Percentiles rank a stretch among this genome's conserved stretches.
These are phyloP conservation scores for Datisca glomerata DNA, from an alignment of 306 rosid genomes.

Conservation along the genomic window DNA sequence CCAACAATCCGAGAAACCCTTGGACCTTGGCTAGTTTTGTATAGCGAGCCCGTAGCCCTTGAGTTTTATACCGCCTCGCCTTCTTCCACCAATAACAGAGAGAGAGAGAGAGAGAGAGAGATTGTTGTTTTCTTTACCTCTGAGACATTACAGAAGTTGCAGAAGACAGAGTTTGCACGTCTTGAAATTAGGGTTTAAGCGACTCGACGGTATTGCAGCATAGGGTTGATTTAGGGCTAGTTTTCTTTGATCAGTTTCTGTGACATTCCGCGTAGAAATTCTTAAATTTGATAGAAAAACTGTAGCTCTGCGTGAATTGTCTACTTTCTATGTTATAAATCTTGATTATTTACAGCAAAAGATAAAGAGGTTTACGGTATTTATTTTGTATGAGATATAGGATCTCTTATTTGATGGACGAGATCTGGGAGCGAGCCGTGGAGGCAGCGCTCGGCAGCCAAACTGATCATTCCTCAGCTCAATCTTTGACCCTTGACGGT, in stretches of 20 bases:
- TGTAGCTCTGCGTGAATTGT: background rate
- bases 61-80: conserved; percentile 49
- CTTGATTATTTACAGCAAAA: background rate
- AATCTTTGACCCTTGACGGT: conserved; percentile 74
- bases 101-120: conserved; percentile 25
- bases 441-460: conserved; percentile 86
- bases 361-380: background rate
- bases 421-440: conserved; percentile 95
- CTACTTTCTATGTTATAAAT: conserved; percentile 1
- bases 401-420: conserved; percentile 68
- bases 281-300: background rate
- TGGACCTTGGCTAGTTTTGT: conserved; percentile 14
- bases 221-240: conserved; percentile 1
- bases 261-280: background rate
- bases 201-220: conserved; percentile 1
- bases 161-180: conserved; percentile 16
- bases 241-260: background rate
- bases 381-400: conserved; percentile 40
- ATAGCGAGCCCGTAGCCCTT: conserved; percentile 15
- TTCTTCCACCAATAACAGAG: conserved; percentile 22
- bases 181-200: conserved; percentile 28
- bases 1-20: conserved; percentile 33
- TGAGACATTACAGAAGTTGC: conserved; percentile 22
- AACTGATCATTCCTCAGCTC: conserved; percentile 51
- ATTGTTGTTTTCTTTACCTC: conserved; percentile 1